phyloP scores from a whole-genome alignment of 1,139 yeast genomes.

The Casaregolazyma suthepensis region DNA sequence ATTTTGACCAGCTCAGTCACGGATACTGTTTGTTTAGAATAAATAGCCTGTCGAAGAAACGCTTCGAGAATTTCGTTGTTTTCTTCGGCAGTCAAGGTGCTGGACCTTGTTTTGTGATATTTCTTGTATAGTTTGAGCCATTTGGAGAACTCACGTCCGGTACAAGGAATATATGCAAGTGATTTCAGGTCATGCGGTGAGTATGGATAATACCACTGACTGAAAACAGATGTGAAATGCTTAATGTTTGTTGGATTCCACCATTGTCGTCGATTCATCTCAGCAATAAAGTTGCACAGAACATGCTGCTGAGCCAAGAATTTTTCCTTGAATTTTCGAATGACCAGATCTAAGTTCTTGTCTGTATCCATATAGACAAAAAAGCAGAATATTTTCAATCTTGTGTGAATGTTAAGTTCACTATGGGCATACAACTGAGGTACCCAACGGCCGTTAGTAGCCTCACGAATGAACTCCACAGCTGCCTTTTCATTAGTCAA shows the following conservation, averaged over 20 bases:
- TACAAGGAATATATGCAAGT: constrained; percentile 11
- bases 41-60: constrained; percentile 14
- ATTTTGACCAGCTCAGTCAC: constrained; percentile 13
- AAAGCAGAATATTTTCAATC: constrained; percentile 9
- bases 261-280: constrained; percentile 3
- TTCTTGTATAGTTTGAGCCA: constrained; percentile 4
- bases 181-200: constrained; percentile 7
- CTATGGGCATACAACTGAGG: constrained; percentile 14
- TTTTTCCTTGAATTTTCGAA: constrained; percentile 8
- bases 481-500: constrained; percentile 1
- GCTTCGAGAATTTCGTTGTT: constrained; percentile 6
- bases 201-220: constrained; percentile 1
- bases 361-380: constrained; percentile 5
- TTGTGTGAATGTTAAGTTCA: constrained; percentile 11
- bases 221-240: background rate
- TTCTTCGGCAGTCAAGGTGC: background rate
- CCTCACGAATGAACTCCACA: background rate
- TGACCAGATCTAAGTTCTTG: constrained; percentile 7
- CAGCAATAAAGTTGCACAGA: constrained; percentile 7
- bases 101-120: constrained; percentile 4
- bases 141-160: constrained; percentile 6
- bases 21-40: constrained; percentile 13
- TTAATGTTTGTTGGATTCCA: constrained; percentile 4
- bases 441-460: constrained; percentile 6
- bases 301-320: constrained; percentile 10